Evolutionary conservation across 2,329 filamentous ascomycete species (phyloP).

Genomic region (Camptophora hylomeconis): DNA sequence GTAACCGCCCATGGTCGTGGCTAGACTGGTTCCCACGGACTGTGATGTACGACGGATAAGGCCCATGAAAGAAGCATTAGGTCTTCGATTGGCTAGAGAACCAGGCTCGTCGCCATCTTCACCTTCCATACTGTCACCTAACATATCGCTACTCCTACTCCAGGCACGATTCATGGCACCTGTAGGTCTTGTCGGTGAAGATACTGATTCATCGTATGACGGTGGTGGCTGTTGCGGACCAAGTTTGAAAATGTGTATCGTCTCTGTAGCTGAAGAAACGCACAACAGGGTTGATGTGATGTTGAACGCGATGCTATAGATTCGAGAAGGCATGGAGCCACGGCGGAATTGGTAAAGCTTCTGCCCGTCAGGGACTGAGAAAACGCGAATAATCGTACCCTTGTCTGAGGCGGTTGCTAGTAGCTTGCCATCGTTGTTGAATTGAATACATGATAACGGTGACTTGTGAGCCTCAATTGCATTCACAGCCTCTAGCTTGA

Average conservation of each 20-base stretch:
- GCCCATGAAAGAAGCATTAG: slow-evolving; percentile 70
- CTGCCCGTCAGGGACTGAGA: slow-evolving; percentile 76
- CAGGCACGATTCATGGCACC: slow-evolving; percentile 10
- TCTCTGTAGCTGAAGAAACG: slow-evolving; percentile 92
- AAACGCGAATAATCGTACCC: slow-evolving; percentile 92
- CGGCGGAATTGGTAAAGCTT: slow-evolving; percentile 94
- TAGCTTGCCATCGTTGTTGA: slow-evolving; percentile 85
- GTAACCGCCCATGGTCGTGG: slow-evolving; percentile 80
- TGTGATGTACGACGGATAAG: slow-evolving; percentile 91
- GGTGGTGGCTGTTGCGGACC: slow-evolving; percentile 21
- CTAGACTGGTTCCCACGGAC: slow-evolving; percentile 78
- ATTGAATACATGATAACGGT: slow-evolving; percentile 74
- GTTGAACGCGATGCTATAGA: slow-evolving; percentile 99
- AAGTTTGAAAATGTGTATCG: slow-evolving; percentile 89
- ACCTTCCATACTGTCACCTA: slow-evolving; percentile 21
- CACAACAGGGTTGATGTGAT: slow-evolving; percentile 83
- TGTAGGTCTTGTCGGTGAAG: slow-evolving; percentile 11
- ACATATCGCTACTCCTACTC: slow-evolving; percentile 22
- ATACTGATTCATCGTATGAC: slow-evolving; percentile 9
- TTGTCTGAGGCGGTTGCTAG: slow-evolving; percentile 94
- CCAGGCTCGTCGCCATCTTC: slow-evolving; percentile 19
- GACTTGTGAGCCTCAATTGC: slow-evolving; percentile 92
- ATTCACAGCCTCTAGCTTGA: slow-evolving; percentile 82
- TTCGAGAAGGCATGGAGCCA: slow-evolving; percentile 87
- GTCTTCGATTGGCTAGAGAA: slow-evolving; percentile 28